Conservation (phyloP, 306 rosid species). For the Pachyrhizus erosus region DNA sequence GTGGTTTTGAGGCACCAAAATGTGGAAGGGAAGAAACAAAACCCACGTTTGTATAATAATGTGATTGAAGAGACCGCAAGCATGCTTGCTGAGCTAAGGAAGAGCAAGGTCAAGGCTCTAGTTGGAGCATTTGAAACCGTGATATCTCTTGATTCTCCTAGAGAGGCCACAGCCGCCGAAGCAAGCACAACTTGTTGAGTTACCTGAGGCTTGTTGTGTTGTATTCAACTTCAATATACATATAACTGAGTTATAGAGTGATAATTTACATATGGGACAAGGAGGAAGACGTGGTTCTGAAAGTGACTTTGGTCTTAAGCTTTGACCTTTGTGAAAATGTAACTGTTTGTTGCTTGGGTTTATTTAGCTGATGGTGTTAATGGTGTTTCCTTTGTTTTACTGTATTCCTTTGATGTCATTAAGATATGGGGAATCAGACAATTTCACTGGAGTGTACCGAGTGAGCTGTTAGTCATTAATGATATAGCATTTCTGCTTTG, state of each 20-base stretch:
- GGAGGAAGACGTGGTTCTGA: background rate
- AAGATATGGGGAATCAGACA: constrained; percentile 41
- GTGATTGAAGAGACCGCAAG: constrained; percentile 96
- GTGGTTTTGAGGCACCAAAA: constrained; percentile 75
- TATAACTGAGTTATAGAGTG: constrained; percentile 33
- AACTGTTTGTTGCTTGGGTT: constrained; percentile 45
- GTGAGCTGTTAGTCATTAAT: background rate
- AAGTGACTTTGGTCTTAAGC: constrained; percentile 31
- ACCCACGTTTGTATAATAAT: constrained; percentile 70
- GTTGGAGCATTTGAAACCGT: constrained; percentile 94
- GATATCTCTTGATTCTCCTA: constrained; percentile 73
- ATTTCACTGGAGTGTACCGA: constrained; percentile 35
- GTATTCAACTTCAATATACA: constrained; percentile 16
- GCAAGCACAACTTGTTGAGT: constrained; percentile 47
- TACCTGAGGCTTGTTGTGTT: constrained; percentile 24
- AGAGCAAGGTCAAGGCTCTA: constrained; percentile 92
- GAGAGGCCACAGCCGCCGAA: constrained; percentile 47
- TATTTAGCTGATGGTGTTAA: constrained; percentile 32
- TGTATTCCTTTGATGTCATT: constrained; percentile 29
- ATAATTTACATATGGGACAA: background rate
- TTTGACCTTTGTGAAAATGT: constrained; percentile 38
- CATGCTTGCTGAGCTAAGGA: constrained; percentile 72
- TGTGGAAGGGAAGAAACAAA: constrained; percentile 58
- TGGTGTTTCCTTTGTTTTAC: constrained; percentile 37
- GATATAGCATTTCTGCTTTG: constrained; percentile 19